Evolutionary conservation across 208 protist genomes (phyloP).

Genomic region (Acanthamoeba polyphaga): DNA sequence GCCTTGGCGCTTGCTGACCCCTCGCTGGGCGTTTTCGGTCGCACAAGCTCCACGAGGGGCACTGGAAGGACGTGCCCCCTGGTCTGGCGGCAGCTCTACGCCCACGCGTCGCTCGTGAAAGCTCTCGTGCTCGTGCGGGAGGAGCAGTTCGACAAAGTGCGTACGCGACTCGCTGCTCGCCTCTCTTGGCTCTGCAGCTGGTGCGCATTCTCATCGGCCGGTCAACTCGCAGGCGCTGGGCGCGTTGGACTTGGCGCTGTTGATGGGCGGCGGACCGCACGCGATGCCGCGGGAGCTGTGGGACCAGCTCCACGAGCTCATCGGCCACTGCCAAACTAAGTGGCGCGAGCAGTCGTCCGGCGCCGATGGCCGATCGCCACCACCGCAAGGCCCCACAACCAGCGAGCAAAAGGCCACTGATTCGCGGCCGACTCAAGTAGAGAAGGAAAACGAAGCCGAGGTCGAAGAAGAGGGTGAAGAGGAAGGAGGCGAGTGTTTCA

Average conservation of each 20-base stretch:
- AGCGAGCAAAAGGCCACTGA: background rate
- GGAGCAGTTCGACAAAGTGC: background rate
- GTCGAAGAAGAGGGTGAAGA: background rate
- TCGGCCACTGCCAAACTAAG: background rate
- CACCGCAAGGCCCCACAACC: too few relatives aligned
- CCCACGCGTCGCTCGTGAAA: slow-evolving; percentile 20
- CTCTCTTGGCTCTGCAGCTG: background rate
- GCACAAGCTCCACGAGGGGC: slow-evolving; percentile 20
- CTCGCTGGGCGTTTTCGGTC: background rate
- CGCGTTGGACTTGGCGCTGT: slow-evolving; percentile 49
- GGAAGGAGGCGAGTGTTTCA: background rate
- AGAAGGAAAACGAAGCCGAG: background rate
- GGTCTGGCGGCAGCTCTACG: slow-evolving; percentile 64
- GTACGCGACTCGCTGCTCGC: background rate
- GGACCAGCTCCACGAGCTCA: slow-evolving; percentile 9
- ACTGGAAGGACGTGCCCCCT: slow-evolving; percentile 61
- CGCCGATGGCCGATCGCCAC: background rate
- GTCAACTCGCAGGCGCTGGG: background rate
- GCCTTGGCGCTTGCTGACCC: background rate
- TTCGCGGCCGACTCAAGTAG: too few relatives aligned
- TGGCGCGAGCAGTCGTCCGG: background rate
- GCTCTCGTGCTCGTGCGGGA: background rate
- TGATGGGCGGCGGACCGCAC: slow-evolving; percentile 58
- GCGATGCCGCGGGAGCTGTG: slow-evolving; percentile 1
- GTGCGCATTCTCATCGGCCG: background rate